phyloP scores from a whole-genome alignment of 2,329 filamentous ascomycete species.

The Ophiostoma fasciatum region DNA sequence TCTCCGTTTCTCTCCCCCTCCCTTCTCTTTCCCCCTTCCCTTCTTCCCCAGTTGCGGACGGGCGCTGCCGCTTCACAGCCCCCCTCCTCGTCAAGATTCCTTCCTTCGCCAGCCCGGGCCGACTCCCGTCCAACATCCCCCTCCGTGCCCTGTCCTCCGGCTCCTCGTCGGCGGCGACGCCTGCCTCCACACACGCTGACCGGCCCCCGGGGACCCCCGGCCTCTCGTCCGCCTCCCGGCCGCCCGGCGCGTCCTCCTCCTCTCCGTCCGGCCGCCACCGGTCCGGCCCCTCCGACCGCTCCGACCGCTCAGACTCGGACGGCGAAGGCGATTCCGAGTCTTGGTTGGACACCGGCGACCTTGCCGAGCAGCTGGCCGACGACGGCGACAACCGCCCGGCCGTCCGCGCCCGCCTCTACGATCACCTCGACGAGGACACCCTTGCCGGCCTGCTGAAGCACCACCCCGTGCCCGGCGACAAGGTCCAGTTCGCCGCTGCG shows the following conservation, averaged over 20 bases:
- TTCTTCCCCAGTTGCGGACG: constrained; percentile 27
- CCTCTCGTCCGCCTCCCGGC: constrained; percentile 20
- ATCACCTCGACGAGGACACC: constrained; percentile 49
- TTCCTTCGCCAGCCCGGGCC: constrained; percentile 44
- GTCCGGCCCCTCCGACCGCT: constrained; percentile 8
- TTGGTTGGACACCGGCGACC: constrained; percentile 90
- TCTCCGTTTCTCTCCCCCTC: constrained; percentile 2
- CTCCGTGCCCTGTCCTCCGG: constrained; percentile 54
- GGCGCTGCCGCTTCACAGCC: constrained; percentile 69
- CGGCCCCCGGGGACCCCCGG: constrained; percentile 29
- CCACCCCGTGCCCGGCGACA: constrained; percentile 14
- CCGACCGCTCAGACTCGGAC: constrained; percentile 29
- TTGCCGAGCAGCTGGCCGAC: constrained; percentile 76
- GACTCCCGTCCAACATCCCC: constrained; percentile 73
- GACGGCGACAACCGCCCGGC: constrained; percentile 53
- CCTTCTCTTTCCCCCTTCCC: not conserved
- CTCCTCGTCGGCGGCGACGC: too few relatives aligned
- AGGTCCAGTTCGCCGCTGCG: constrained; percentile 12
- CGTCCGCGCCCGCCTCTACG: constrained; percentile 52
- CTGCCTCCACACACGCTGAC: too few relatives aligned
- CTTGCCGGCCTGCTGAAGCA: constrained; percentile 35
- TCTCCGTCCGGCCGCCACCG: constrained; percentile 14
- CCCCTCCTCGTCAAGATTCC: constrained; percentile 71
- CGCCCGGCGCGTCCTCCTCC: constrained; percentile 12
- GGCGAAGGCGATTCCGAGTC: constrained; percentile 36